Percentiles rank a stretch among this genome's conserved stretches.
phyloP scores from a whole-genome alignment of 1,284 basidiomycete species.

The Apiotrichum sp. region DNA sequence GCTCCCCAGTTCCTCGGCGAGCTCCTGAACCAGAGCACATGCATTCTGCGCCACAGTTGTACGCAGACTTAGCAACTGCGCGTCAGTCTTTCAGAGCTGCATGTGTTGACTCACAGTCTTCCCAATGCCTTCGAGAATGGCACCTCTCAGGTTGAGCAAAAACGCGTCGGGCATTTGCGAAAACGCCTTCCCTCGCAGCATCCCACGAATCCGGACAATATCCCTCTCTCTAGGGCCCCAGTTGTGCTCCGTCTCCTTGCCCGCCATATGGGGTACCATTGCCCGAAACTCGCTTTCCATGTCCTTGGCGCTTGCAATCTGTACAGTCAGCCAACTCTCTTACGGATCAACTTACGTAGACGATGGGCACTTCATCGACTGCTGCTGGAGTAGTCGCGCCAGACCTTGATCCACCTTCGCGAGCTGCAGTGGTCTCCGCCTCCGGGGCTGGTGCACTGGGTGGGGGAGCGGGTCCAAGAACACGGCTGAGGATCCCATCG shows the following conservation, averaged over 20 bases:
- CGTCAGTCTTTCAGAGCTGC: background rate
- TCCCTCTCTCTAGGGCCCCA: conserved; percentile 80
- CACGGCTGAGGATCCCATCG: conserved; percentile 48
- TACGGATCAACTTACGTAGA: conserved; percentile 58
- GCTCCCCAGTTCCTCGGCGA: conserved; percentile 63
- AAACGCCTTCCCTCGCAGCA: conserved; percentile 80
- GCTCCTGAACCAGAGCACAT: conserved; percentile 70
- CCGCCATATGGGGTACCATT: conserved; percentile 80
- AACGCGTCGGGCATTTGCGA: conserved; percentile 68
- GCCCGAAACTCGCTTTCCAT: conserved; percentile 73
- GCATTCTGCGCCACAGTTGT: conserved; percentile 84
- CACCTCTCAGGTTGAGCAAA: conserved; percentile 63
- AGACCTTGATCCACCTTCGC: conserved; percentile 52
- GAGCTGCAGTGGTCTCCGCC: conserved; percentile 46
- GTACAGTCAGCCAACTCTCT: background rate
- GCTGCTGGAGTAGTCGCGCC: background rate
- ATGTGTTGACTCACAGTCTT: conserved; percentile 63
- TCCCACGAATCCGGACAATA: conserved; percentile 75
- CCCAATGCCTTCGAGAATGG: conserved; percentile 72
- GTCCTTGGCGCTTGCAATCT: conserved; percentile 80
- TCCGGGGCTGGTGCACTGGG: background rate
- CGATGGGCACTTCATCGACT: conserved; percentile 55
- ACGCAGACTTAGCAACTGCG: conserved; percentile 74
- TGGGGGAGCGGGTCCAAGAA: conserved; percentile 33
- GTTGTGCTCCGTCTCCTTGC: conserved; percentile 95